Evolutionary conservation across 176 grass and related monocot genomes (phyloP).

Genomic region (Carex cristatella): DNA sequence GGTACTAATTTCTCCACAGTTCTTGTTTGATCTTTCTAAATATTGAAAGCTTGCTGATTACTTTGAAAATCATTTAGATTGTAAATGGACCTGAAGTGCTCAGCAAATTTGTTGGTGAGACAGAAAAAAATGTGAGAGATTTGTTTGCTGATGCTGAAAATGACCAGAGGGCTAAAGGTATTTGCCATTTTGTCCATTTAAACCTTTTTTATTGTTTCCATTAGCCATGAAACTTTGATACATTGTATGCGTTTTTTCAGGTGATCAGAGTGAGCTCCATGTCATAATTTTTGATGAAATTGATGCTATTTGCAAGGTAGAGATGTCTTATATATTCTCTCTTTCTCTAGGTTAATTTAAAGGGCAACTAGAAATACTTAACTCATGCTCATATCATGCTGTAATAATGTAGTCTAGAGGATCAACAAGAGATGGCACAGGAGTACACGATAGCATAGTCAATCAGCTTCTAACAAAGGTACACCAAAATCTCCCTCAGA

Average conservation of each 20-base stretch:
- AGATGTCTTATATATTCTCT: not conserved
- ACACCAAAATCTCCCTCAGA: slow-evolving; percentile 17
- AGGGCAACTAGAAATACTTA: not conserved
- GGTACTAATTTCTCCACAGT: slow-evolving; percentile 38
- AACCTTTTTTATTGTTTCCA: not conserved
- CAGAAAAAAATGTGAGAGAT: slow-evolving; percentile 96
- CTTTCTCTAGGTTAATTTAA: not conserved
- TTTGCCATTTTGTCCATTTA: not conserved
- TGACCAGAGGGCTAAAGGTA: slow-evolving; percentile 67
- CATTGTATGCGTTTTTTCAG: slow-evolving; percentile 27
- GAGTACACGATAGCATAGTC: slow-evolving; percentile 93
- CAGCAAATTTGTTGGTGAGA: slow-evolving; percentile 98
- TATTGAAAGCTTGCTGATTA: not conserved
- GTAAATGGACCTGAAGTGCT: slow-evolving; percentile 93
- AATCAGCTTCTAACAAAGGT: slow-evolving; percentile 99
- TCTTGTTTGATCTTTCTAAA: not conserved
- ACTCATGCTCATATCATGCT: slow-evolving; percentile 8
- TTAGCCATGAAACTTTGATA: not conserved
- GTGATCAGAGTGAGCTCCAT: slow-evolving; percentile 92
- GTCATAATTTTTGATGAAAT: slow-evolving; percentile 99
- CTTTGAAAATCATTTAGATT: slow-evolving; percentile 30
- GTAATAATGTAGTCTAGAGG: slow-evolving; percentile 75
- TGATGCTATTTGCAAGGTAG: slow-evolving; percentile 81
- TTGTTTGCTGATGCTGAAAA: slow-evolving; percentile 94
- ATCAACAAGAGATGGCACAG: slow-evolving; percentile 86